Evolutionary conservation across 176 grass and related monocot genomes (phyloP).

Genomic region (Microstegium vimineum): DNA sequence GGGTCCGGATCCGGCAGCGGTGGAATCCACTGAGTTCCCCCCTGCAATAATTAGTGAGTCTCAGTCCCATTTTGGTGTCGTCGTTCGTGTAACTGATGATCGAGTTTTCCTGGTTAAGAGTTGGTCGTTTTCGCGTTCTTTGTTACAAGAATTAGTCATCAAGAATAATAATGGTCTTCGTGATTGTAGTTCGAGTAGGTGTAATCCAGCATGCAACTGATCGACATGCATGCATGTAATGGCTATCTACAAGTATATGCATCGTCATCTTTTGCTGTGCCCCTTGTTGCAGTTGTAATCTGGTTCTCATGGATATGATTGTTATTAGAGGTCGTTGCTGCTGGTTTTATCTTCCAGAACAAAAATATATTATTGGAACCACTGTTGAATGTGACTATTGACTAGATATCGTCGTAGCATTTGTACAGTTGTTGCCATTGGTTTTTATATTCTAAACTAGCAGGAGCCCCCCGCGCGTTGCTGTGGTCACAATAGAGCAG

Average conservation of each 20-base stretch:
- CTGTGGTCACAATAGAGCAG: too few species aligned
- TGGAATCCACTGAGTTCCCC: not conserved
- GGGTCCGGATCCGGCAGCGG: slow-evolving; percentile 33
- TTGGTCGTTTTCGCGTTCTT: not conserved
- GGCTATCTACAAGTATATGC: not conserved
- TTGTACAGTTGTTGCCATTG: not conserved
- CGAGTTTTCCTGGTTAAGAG: not conserved
- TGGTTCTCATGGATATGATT: not conserved
- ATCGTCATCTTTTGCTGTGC: not conserved
- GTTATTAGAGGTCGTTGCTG: not conserved
- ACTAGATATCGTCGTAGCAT: too few species aligned
- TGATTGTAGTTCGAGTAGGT: slow-evolving; percentile 6
- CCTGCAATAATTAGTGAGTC: not conserved
- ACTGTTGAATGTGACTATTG: too few species aligned
- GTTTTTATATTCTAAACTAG: too few species aligned
- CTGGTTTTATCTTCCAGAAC: too few species aligned
- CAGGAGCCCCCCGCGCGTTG: too few species aligned
- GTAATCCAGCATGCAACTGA: slow-evolving; percentile 8
- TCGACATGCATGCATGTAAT: not conserved
- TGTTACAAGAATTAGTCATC: slow-evolving; percentile 3
- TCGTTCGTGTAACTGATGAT: not conserved
- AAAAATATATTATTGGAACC: not conserved
- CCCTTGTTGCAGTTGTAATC: not conserved
- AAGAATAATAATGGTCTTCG: slow-evolving; percentile 21
- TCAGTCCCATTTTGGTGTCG: not conserved